Base-by-base conservation (phyloP, 192 early-diverging fungal species). In the Coemansia sp. region DNA sequence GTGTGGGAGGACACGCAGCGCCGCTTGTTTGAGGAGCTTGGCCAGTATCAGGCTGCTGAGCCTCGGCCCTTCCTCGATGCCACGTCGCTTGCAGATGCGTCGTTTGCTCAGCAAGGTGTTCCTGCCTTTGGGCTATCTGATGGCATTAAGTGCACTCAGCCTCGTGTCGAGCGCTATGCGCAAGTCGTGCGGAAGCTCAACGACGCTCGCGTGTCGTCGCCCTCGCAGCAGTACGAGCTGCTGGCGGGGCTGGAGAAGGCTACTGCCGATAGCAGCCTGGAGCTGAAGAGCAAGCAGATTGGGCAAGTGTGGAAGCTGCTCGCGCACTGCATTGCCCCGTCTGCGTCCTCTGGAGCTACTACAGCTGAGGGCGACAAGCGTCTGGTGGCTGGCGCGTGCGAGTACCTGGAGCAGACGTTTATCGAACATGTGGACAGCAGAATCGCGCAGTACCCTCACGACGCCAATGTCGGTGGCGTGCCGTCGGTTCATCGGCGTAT, bases 11-110 rank as follows among this genome's bases (percentile, higher is more conserved):
- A 85, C 19, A 73, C 86, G 21, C 90, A 92, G 76, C 84, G 85
- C 33, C 79, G 86, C 6, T 84, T 96, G 53, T 93, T 95, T 74
- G 91, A 93, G 72, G 92, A 97, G 68, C 77, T 97, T 6, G 94
- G 93, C 35, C 89, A 93, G 69, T 77, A 84, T 65, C 79, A 85
- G 45, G 71, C 64, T 14, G 46, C 24, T 13, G 65, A 59, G 3
- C 13, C 57, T 19, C 61, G 31, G 19, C 37, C 33, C 34, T 59
- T 36, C 34, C 4, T 33, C 10, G 37, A 21, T 2, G 24, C 33
- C 1, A 7, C 62, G 33, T 24, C 61, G 35, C 21, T 41, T 31
- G 27, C 27, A 1, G 36, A n/a, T 57, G 6, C 48, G 29, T 14
- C 37, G 33, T 2, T 19, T 6, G 42, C 16, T n/a, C 5, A 24